Evolutionary conservation across 129 eudicot genomes (phyloP).

Genomic region (Lactuca saligna): DNA sequence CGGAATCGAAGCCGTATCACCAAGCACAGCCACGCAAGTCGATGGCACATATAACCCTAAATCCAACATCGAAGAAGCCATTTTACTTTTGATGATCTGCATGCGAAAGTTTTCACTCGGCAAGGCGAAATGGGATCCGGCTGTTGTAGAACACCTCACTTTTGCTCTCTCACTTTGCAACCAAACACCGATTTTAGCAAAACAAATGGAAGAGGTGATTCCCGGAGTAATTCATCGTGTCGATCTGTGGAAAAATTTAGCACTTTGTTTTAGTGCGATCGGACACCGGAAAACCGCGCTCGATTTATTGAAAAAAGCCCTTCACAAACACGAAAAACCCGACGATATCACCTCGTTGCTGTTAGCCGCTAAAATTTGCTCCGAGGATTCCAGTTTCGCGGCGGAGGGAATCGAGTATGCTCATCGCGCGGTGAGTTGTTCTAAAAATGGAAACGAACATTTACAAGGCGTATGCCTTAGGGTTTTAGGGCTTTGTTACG

Average conservation of each 20-base stretch:
- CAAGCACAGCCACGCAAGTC: conserved; percentile 66
- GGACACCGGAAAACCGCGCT: conserved; percentile 58
- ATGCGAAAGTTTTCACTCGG: conserved; percentile 73
- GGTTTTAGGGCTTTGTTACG: conserved; percentile 76
- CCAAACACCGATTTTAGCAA: conserved; percentile 78
- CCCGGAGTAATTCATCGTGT: conserved; percentile 74
- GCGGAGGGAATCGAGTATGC: conserved; percentile 84
- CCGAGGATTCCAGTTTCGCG: conserved; percentile 61
- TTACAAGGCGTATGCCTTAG: conserved; percentile 78
- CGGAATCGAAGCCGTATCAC: conserved; percentile 75
- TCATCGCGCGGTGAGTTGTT: conserved; percentile 55
- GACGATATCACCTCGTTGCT: conserved; percentile 53
- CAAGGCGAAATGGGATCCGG: conserved; percentile 74
- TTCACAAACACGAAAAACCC: conserved; percentile 73
- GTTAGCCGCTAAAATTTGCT: conserved; percentile 75
- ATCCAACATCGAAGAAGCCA: conserved; percentile 85
- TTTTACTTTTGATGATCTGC: conserved; percentile 79
- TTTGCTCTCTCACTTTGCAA: conserved; percentile 78
- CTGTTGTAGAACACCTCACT: conserved; percentile 80
- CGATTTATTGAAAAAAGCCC: conserved; percentile 60
- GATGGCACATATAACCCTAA: conserved; percentile 78
- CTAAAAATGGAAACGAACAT: conserved; percentile 47
- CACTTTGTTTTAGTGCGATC: conserved; percentile 60
- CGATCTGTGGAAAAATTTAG: conserved; percentile 76
- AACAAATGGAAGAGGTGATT: conserved; percentile 80